These are phyloP conservation scores for Adansonia gregorii DNA, from an alignment of 441 rosid species.

Conservation along the genomic window DNA sequence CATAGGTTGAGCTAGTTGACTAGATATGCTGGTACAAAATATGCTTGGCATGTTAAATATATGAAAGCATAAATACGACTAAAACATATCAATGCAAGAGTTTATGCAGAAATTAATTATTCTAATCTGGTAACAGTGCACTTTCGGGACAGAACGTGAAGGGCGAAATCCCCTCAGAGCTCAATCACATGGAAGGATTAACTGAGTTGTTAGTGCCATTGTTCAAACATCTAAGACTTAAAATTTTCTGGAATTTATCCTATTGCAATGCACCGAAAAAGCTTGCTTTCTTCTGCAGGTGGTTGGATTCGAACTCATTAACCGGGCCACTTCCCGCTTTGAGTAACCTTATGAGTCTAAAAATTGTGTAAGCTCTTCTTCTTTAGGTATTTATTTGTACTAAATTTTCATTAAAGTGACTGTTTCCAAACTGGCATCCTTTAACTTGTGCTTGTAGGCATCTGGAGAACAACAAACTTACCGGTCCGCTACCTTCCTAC, in stretches of 20 bases:
- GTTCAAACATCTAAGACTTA: constrained; percentile 17
- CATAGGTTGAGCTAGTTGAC: too few relatives aligned
- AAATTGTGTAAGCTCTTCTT: constrained; percentile 64
- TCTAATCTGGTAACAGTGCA: constrained; percentile 16
- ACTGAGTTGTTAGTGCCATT: constrained; percentile 69
- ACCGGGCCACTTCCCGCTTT: constrained; percentile 75
- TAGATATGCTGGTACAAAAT: too few relatives aligned
- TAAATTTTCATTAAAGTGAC: too few relatives aligned
- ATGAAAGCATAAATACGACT: too few relatives aligned
- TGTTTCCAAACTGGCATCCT: too few relatives aligned
- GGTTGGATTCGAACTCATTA: constrained; percentile 78
- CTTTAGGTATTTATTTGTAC: too few relatives aligned
- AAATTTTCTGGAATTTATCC: background rate
- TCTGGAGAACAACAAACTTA: constrained; percentile 80
- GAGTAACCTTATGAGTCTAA: constrained; percentile 71
- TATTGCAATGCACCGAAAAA: background rate
- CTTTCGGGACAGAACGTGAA: constrained; percentile 65
- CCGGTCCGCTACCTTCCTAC: constrained; percentile 73
- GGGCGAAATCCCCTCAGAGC: constrained; percentile 67
- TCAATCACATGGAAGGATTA: constrained; percentile 67
- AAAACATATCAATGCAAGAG: too few relatives aligned
- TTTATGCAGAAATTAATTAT: too few relatives aligned
- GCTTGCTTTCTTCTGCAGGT: constrained; percentile 46
- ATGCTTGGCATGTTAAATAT: too few relatives aligned
- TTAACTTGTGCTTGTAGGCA: constrained; percentile 54